Evolutionary conservation across 768 basidiomycete species (phyloP).

Genomic region (Suillus decipiens): DNA sequence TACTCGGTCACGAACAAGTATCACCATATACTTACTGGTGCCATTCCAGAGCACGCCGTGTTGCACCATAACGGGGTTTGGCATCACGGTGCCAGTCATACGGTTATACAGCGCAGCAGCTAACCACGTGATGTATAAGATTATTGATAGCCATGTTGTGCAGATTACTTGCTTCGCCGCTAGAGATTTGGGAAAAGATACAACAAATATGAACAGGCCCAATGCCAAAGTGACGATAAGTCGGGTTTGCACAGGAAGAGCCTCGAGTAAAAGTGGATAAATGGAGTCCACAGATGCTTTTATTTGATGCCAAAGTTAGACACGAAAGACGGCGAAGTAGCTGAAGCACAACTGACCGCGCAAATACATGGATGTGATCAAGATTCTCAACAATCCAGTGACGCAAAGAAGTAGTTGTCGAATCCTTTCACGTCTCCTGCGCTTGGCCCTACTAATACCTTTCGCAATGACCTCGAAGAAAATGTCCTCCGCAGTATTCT

Average conservation of each 20-base stretch:
- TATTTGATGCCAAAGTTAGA: slow-evolving; percentile 16
- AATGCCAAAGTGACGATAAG: slow-evolving; percentile 42
- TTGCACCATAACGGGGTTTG: slow-evolving; percentile 38
- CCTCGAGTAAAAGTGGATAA: slow-evolving; percentile 48
- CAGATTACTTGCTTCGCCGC: slow-evolving; percentile 54
- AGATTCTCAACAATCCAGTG: slow-evolving; percentile 47
- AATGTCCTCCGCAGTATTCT: slow-evolving; percentile 66
- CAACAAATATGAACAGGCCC: slow-evolving; percentile 46
- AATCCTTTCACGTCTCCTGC: slow-evolving; percentile 44
- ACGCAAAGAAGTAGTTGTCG: slow-evolving; percentile 45
- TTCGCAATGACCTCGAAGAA: slow-evolving; percentile 61
- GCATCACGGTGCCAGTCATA: slow-evolving; percentile 43
- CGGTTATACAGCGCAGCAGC: slow-evolving; percentile 53
- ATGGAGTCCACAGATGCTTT: slow-evolving; percentile 57
- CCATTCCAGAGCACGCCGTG: slow-evolving; percentile 62
- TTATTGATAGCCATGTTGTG: slow-evolving; percentile 59
- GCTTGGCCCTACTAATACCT: slow-evolving; percentile 46
- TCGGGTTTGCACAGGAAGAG: slow-evolving; percentile 36
- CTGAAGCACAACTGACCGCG: slow-evolving; percentile 49
- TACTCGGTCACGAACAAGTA: slow-evolving; percentile 8
- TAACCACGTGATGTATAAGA: slow-evolving; percentile 64
- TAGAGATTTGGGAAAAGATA: slow-evolving; percentile 58
- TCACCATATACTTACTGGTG: slow-evolving; percentile 48
- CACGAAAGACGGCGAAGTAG: background rate
- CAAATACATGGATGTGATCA: slow-evolving; percentile 63